Evolutionary conservation across 257 asterid species (phyloP).

Genomic region (Solanum etuberosum): DNA sequence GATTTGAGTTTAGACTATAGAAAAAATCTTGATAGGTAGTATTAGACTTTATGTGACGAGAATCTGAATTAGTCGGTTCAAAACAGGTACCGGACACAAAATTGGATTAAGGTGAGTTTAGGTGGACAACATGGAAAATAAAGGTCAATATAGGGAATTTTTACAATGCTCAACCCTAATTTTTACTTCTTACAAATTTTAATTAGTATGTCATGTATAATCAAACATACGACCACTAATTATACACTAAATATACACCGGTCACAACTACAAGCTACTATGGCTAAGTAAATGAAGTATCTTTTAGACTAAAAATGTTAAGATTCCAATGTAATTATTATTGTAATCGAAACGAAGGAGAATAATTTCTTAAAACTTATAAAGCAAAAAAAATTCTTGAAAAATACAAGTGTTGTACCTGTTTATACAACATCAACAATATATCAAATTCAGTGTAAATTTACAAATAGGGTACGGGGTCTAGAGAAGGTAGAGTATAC

Average conservation of each 20-base stretch:
- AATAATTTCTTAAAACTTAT: background rate
- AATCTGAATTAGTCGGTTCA: background rate
- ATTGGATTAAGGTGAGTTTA: background rate
- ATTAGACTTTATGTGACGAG: background rate
- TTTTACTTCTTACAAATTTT: no score
- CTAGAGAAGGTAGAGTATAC: no score
- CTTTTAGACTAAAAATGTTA: background rate
- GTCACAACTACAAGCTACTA: background rate
- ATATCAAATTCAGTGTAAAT: background rate
- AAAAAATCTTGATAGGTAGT: background rate
- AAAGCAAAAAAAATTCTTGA: background rate
- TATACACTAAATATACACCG: background rate
- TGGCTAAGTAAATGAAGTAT: background rate
- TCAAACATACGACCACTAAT: background rate
- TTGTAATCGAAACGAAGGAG: background rate
- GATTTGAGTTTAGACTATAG: background rate
- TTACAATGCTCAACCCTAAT: background rate
- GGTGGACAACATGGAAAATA: background rate
- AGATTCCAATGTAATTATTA: background rate
- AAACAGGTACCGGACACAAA: background rate
- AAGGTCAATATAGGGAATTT: background rate
- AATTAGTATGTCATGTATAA: background rate
- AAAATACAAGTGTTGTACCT: background rate
- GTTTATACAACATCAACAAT: background rate
- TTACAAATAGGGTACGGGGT: no score